Evolutionary conservation across 768 basidiomycete genomes (phyloP).

Genomic region (Gymnopilus dilepis): DNA sequence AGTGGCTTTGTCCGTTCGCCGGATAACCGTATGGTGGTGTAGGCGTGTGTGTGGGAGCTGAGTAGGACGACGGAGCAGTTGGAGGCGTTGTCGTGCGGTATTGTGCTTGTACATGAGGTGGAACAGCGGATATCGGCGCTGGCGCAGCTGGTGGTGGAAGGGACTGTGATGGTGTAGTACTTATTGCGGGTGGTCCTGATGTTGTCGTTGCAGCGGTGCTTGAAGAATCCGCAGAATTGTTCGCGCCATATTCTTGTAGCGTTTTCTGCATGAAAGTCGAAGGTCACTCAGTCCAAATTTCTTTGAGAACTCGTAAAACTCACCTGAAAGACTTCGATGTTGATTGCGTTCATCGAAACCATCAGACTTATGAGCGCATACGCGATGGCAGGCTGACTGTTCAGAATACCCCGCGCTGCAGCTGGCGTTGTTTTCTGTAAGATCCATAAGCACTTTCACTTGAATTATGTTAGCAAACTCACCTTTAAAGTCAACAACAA

Average conservation of each 20-base stretch:
- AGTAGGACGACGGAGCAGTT: background rate
- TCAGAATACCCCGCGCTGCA: conserved; percentile 70
- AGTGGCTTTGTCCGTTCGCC: conserved; percentile 21
- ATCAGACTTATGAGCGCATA: conserved; percentile 79
- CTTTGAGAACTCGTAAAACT: conserved; percentile 14
- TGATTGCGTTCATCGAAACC: conserved; percentile 77
- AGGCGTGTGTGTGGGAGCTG: conserved; percentile 25
- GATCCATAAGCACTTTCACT: conserved; percentile 4
- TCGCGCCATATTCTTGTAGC: conserved; percentile 55
- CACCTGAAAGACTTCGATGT: conserved; percentile 79
- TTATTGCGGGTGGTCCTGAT: conserved; percentile 17
- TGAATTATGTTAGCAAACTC: conserved; percentile 5
- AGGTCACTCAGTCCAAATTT: background rate
- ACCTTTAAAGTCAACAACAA: conserved; percentile 79
- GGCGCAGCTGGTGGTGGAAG: conserved; percentile 36
- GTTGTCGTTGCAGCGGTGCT: conserved; percentile 22
- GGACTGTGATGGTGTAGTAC: conserved; percentile 23
- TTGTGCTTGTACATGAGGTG: conserved; percentile 48
- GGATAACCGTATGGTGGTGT: conserved; percentile 32
- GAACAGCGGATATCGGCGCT: conserved; percentile 49
- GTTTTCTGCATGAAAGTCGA: conserved; percentile 56
- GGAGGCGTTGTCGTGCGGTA: conserved; percentile 43
- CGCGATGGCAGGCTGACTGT: conserved; percentile 75
- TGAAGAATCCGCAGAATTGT: conserved; percentile 21
- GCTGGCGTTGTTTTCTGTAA: conserved; percentile 75